Evolutionary conservation across 768 basidiomycete species (phyloP), one percentile per base, ranked within the genome.

Genomic region (Daedaleopsis sinensis): DNA sequence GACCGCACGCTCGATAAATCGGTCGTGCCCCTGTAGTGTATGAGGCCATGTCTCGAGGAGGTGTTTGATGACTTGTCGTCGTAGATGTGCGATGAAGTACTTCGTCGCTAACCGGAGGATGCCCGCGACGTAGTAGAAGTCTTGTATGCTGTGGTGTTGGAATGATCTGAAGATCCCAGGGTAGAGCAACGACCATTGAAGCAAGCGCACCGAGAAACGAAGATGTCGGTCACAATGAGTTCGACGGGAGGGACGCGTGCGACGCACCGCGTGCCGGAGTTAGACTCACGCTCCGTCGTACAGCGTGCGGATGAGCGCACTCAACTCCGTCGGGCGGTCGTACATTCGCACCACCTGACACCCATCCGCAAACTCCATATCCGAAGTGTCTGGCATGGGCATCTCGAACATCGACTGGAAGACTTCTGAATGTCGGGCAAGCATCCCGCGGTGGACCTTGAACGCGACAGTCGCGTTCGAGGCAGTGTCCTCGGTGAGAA

Each of bases 61-160:
- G 57, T 79, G 75, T 52, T 73, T 73, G 55, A 86, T 80, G 38
- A 81, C 82, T 61, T 82, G 76, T n/a, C 68, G 66, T n/a, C 85
- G 82, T 7, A 86, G 77, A 52, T 79, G 77, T 7, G 72, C 66
- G 37, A 87, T 80, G 67, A 86, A 82, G 58, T 88, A 88, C 64
- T 88, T 88, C 35, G 81, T 84, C 12, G 85, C 69, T 13, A 88
- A 73, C 19, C 85, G 84, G 16, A 88, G 73, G 44, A 87, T 81
- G 6, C 84, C 82, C 36, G 84, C 80, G n/a, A 84, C 71, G 61
- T 80, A 76, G 63, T 80, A 81, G 69, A 87, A 87, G 62, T 86
- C 82, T n/a, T 79, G 74, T 43, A 80, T 72, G 27, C 70, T 74
- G 36, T 71, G 67, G 58, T 78, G 77, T 35, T 73, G 61, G 48